Conservation (phyloP, 495 filamentous ascomycete genomes). For the Bathelium albidoporum region DNA sequence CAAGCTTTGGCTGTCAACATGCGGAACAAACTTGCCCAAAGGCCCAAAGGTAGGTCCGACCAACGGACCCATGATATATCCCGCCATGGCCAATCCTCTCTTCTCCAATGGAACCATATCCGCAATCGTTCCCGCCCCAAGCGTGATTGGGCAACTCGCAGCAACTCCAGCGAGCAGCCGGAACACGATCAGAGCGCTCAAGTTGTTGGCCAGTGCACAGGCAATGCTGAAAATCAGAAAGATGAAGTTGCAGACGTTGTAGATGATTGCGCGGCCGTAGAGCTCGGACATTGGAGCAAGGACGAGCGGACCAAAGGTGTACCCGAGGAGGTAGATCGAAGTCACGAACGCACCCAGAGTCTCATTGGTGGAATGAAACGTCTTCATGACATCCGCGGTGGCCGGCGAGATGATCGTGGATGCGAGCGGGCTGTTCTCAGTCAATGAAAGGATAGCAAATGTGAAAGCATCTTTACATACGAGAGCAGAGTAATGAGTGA, state of each 20-base stretch:
- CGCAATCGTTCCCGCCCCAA: slow-evolving; percentile 45
- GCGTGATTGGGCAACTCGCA: slow-evolving; percentile 41
- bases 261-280: slow-evolving; percentile 47
- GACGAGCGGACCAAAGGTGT: slow-evolving; percentile 47
- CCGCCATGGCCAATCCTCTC: slow-evolving; percentile 41
- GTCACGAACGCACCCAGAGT: slow-evolving; percentile 29
- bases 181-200: slow-evolving; percentile 47
- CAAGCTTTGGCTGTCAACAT: slow-evolving; percentile 13
- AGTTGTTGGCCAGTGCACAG: slow-evolving; percentile 38
- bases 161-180: slow-evolving; percentile 46
- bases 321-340: slow-evolving; percentile 38
- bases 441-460: not conserved
- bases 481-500: slow-evolving; percentile 31
- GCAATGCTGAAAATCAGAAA: slow-evolving; percentile 46
- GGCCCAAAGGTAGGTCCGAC: slow-evolving; percentile 39
- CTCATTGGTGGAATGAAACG: slow-evolving; percentile 21
- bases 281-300: slow-evolving; percentile 56
- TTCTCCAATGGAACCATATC: slow-evolving; percentile 40
- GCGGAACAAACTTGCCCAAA: slow-evolving; percentile 18
- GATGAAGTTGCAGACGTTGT: slow-evolving; percentile 44
- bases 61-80: slow-evolving; percentile 42
- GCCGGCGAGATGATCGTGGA: slow-evolving; percentile 34
- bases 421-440: slow-evolving; percentile 19
- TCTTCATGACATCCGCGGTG: slow-evolving; percentile 26
- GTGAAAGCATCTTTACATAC: not conserved